Evolutionary conservation across 1,284 basidiomycete genomes (phyloP).

Genomic region (Trametes versicolor): DNA sequence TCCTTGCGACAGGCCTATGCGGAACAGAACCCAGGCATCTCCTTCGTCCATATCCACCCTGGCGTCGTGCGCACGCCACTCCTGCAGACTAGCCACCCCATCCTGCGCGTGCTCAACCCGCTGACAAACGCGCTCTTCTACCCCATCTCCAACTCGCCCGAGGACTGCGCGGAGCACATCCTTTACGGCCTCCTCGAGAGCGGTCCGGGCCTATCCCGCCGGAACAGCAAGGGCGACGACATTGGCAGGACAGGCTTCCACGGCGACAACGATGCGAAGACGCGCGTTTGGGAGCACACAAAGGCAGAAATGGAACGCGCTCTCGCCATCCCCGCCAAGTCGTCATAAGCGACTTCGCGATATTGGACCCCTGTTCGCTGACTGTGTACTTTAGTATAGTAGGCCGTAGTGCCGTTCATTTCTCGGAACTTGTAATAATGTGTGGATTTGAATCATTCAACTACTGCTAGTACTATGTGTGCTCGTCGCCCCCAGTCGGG

Average conservation of each 20-base stretch:
- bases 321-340: not conserved
- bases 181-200: constrained; percentile 49
- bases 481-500: no score
- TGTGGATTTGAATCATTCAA: no score
- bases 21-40: constrained; percentile 40
- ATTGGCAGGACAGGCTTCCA: constrained; percentile 49
- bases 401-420: no score
- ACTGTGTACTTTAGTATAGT: no score
- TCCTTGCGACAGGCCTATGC: constrained; percentile 7
- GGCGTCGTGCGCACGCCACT: constrained; percentile 46
- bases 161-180: constrained; percentile 55
- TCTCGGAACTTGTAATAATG: no score
- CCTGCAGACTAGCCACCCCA: no score
- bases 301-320: constrained; percentile 42
- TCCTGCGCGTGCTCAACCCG: constrained; percentile 33
- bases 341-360: no score
- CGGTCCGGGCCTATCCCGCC: constrained; percentile 46
- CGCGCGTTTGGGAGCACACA: constrained; percentile 60
- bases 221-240: constrained; percentile 50
- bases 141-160: constrained; percentile 45
- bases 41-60: constrained; percentile 47
- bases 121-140: no score
- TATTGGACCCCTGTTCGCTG: no score
- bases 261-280: constrained; percentile 51
- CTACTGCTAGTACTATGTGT: no score